Evolutionary conservation across 176 grass and related monocot species (phyloP), one percentile per base, ranked within the genome.

Genomic region (Chrysopogon serrulatus): DNA sequence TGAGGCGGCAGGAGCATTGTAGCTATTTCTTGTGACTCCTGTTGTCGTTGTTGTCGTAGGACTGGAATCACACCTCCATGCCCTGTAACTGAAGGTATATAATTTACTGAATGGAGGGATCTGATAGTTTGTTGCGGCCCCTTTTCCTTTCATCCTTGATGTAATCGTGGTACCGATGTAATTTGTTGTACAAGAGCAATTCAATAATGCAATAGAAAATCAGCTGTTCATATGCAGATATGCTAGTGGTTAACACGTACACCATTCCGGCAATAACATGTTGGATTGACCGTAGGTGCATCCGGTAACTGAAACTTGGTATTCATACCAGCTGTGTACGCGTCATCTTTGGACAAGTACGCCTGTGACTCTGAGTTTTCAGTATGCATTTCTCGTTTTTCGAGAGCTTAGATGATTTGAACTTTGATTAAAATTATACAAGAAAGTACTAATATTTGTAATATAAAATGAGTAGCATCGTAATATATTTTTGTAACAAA

Each of bases 1-100:
- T 80, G 80, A 81, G 62, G 65, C 23, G 27, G 60, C 54, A 86
- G 53, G 44, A 88, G 79, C 70, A 68, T 15, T 95, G 75, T 90
- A 90, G 78, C 56, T 84, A 48, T 82, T 78, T 82, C 74, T 53
- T 85, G 83, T 36, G 23, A 36, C 5, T 68, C 71, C 56, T 89
- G 77, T 76, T 88, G 56, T 59, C n/a, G 10, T 59, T 13, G 54
- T 56, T n/a, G 59, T 79, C 37, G 43, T 85, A 45, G 30, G 47
- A 65, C 34, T 39, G 30, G 30, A 61, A 13, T 81, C 5, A 11
- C 23, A 57, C 41, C 32, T 62, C 64, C 57, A 44, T 79, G 43
- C 39, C 44, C 47, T 76, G 57, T 59, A 74, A 53, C 16, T 80
- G 32, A 49, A 42, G 35, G 8, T 67, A 36, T 67, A 63, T 56